Evolutionary conservation across 345 rosid species (phyloP).

Genomic region (Heritiera fomes): DNA sequence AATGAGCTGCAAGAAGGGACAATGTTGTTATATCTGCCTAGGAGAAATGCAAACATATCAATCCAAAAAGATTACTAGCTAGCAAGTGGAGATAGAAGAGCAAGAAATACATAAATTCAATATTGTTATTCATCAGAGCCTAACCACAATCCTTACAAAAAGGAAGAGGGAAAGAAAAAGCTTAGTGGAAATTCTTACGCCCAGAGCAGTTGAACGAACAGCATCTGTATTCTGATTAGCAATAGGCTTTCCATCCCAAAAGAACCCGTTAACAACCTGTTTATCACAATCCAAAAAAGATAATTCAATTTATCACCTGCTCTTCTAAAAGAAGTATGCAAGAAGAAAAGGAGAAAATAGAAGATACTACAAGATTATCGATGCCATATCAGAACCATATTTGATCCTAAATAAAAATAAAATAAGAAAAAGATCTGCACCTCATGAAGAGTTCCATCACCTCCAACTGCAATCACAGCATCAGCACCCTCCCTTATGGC

Average conservation of each 20-base stretch:
- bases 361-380: neutral
- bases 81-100: neutral
- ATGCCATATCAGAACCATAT: neutral
- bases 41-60: conserved; percentile 16
- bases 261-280: conserved; percentile 96
- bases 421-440: conserved; percentile 32
- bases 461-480: conserved; percentile 99
- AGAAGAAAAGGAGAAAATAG: neutral
- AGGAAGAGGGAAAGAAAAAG: neutral
- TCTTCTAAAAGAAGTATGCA: neutral
- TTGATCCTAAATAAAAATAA: conserved; percentile 5
- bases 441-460: conserved; percentile 99
- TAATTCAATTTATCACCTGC: neutral
- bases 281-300: conserved; percentile 19
- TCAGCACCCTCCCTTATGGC: conserved; percentile 91
- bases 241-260: conserved; percentile 75
- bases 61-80: neutral
- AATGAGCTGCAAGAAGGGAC: conserved; percentile 59
- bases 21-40: conserved; percentile 24
- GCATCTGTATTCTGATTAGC: conserved; percentile 45
- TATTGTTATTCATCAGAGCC: conserved; percentile 15
- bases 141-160: conserved; percentile 16
- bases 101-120: conserved; percentile 12
- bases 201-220: conserved; percentile 73
- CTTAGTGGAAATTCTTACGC: conserved; percentile 52